phyloP scores from a whole-genome alignment of 192 early-diverging fungal genomes.

The Pilobolus umbonatus region DNA sequence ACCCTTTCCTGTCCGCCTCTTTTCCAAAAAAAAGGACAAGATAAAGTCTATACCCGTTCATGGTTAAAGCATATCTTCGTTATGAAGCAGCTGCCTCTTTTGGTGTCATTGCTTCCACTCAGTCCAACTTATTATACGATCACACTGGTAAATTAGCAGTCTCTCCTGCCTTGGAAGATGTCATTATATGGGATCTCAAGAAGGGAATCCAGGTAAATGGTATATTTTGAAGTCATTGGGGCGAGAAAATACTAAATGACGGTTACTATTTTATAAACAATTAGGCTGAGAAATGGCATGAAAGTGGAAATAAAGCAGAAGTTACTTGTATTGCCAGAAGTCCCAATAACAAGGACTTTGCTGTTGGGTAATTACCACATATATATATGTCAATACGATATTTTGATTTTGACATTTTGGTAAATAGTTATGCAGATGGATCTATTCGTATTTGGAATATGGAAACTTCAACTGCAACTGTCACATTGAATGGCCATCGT shows the following conservation, averaged over 20 bases:
- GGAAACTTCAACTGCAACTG: conserved; percentile 44
- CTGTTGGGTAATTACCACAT: conserved; percentile 91
- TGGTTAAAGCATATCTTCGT: conserved; percentile 77
- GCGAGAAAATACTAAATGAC: background rate
- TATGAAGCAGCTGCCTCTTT: conserved; percentile 77
- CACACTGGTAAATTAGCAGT: conserved; percentile 66
- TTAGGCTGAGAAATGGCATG: conserved; percentile 69
- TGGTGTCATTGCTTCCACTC: conserved; percentile 74
- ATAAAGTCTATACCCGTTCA: conserved; percentile 80
- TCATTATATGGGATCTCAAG: conserved; percentile 82
- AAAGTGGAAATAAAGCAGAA: conserved; percentile 76
- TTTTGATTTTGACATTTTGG: background rate
- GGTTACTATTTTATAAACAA: background rate
- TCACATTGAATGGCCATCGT: conserved; percentile 90
- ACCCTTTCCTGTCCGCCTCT: background rate
- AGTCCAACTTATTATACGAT: conserved; percentile 70
- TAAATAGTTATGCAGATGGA: conserved; percentile 76
- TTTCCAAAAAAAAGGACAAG: conserved; percentile 34
- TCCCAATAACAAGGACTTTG: conserved; percentile 65
- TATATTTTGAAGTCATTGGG: background rate
- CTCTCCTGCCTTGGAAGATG: conserved; percentile 77
- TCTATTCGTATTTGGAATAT: conserved; percentile 87
- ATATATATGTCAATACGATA: background rate
- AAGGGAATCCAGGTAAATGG: conserved; percentile 62
- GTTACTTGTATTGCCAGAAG: conserved; percentile 78